Base-by-base conservation (phyloP, 176 grass and related monocot species). In the Bonia amplexicaulis region DNA sequence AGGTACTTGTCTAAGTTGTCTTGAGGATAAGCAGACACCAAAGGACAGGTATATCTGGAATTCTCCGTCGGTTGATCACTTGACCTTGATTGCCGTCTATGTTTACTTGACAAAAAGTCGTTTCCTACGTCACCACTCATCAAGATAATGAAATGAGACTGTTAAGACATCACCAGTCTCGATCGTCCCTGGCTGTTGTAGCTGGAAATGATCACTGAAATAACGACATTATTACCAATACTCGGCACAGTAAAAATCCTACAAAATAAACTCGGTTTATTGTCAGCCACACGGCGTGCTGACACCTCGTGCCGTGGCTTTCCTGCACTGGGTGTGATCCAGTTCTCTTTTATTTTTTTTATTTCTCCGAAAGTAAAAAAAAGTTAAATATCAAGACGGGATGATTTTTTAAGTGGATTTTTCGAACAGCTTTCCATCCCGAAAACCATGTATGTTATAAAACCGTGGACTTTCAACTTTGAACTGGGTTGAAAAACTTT, bases 391-490 rank as follows among this genome's bases (percentile, higher is more conserved):
- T 37, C 0, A 5, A 37, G 5, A 0, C 2, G 0, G 35, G 35
- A 5, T 0, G 4, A 0, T 37, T 37, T 5, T 37, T 5, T 37
- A 5, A 37, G 1, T 5, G 5, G 3, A 37, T 37, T 37, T 0
- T 37, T 6, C 1, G 5, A 37, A 37, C 35, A 37, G 35, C 35
- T 37, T 37, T 5, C 4, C 1, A 5, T 5, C 5, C 5, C 4
- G 0, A 37, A 37, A 37, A 37, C 0, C 0, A 0, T 0, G 35
- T 37, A 37, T 0, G 35, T 0, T 0, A 37, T 37, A 6, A n/a
- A n/a, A n/a, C n/a, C n/a, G n/a, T n/a, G 42, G 7, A 45, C 42
- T 45, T 45, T 45, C 4, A 45, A 45, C 7, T 45, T 45, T 45
- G 42, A 45, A 7, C 9, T 6, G 8, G 42, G 42, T 45, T 45